A percentile compares a stretch with the other conserved stretches of the same genome.
These are phyloP conservation scores for Onygenales sp. DNA, from an alignment of 2,329 filamentous ascomycete species.

Conservation along the genomic window DNA sequence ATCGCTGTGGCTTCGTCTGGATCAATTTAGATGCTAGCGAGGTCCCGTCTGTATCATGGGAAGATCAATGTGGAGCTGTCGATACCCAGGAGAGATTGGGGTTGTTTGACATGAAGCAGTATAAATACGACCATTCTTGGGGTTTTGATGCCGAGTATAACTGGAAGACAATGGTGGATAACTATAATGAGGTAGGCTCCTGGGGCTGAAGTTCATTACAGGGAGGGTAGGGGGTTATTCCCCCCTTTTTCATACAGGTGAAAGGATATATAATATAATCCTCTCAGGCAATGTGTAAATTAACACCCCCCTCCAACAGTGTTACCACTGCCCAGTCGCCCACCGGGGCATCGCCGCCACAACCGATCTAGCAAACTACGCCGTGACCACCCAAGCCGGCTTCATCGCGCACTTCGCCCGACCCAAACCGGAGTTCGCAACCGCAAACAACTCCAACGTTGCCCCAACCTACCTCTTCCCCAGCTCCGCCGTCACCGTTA, in stretches of 20 bases:
- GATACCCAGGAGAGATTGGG: conserved; percentile 40
- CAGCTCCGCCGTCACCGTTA: conserved; percentile 22
- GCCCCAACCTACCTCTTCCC: conserved; percentile 26
- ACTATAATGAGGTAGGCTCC: conserved; percentile 45
- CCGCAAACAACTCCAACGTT: conserved; percentile 35
- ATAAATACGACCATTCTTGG: conserved; percentile 49
- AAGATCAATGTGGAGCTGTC: conserved; percentile 42
- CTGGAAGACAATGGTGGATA: conserved; percentile 54
- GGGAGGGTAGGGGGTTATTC: not conserved
- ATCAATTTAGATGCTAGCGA: conserved; percentile 42
- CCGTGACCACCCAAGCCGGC: conserved; percentile 39
- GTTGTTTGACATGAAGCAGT: conserved; percentile 41
- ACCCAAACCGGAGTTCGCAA: conserved; percentile 19
- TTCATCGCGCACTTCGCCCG: conserved; percentile 43
- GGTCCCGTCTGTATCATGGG: conserved; percentile 37
- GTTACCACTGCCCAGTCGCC: conserved; percentile 53
- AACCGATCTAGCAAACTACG: conserved; percentile 49
- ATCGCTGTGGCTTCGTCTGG: conserved; percentile 49
- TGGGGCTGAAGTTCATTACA: not conserved
- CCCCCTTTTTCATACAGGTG: conserved; percentile 11
- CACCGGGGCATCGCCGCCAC: conserved; percentile 50
- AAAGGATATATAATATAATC: conserved; percentile 12
- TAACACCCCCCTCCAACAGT: conserved; percentile 27
- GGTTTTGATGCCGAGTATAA: conserved; percentile 50
- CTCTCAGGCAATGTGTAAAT: conserved; percentile 13